phyloP scores from a whole-genome alignment of 164 flowering plant genomes.

The Vitis riparia region DNA sequence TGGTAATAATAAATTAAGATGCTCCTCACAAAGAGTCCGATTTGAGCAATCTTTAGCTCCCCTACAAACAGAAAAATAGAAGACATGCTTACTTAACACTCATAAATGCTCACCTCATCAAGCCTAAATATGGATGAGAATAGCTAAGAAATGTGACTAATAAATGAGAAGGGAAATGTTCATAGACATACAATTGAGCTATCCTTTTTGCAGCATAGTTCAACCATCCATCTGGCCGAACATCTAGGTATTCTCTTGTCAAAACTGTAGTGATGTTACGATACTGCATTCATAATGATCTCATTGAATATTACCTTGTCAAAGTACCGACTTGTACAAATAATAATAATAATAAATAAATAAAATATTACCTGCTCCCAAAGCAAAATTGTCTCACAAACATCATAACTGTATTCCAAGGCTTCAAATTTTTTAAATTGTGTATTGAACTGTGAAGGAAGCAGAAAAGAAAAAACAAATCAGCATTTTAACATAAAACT shows the following conservation, averaged over 20 bases:
- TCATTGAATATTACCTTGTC: constrained; percentile 19
- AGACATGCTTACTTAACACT: constrained; percentile 5
- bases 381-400: constrained; percentile 83
- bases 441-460: constrained; percentile 60
- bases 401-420: constrained; percentile 82
- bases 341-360: background rate
- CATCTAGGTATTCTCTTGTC: constrained; percentile 95
- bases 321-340: background rate
- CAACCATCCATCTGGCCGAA: constrained; percentile 95
- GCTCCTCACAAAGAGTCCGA: constrained; percentile 88
- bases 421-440: constrained; percentile 87
- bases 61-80: constrained; percentile 30
- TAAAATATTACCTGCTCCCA: constrained; percentile 86
- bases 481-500: background rate
- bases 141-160: background rate
- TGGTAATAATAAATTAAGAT: constrained; percentile 82
- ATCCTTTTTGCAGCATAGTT: constrained; percentile 95
- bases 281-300: constrained; percentile 57
- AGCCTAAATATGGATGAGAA: background rate
- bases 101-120: background rate
- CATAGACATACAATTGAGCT: constrained; percentile 79
- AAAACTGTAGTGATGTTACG: constrained; percentile 98
- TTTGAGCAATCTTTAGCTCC: constrained; percentile 88
- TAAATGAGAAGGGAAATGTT: background rate
- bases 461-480: constrained; percentile 1